Evolutionary conservation across 2,329 filamentous ascomycete genomes (phyloP), one percentile per base, ranked within the genome.

Genomic region (Hypoxylon sp.): DNA sequence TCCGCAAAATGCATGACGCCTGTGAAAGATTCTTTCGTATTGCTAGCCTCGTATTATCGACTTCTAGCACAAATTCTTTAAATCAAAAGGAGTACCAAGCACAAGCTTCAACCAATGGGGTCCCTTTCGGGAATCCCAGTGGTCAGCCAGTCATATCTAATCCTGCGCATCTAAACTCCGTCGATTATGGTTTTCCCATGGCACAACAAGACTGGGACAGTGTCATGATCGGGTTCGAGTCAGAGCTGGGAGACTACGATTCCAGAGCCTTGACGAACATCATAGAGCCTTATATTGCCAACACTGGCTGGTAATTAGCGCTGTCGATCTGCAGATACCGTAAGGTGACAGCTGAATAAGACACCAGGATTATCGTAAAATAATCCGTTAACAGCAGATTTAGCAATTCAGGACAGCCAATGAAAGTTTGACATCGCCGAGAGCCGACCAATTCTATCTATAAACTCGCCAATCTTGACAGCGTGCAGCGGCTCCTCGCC

Each of bases 171-270:
- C 35, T 29, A 24, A 52, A 35, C 13, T 33, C 51, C 14, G 52
- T 72, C 2, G 74, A 71, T 26, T 73, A 71, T 33, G 60, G 61
- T 1, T 73, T 73, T 39, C 73, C 74, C 2, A 76, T 76, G 73
- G 74, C 70, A 6, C 74, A 72, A 31, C 73, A 75, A 33, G 73
- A 76, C 29, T 75, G 74, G 74, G 74, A 76, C 33, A 73, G 59
- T 39, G 63, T 71, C n/a, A 76, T 76, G 73, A 67, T 58, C 17
- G 73, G 70, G 1, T 72, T 75, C n/a, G 74, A 72, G 60, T 63
- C 73, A 8, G 73, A 75, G 62, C 55, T 76, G 13, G 72, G 70
- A 10, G 52, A 64, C n/a, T 76, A 73, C 29, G 71, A 73, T 50
- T 72, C 72, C 5, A 70, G 72, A n/a, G 63, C 39, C 22, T 35